Evolutionary conservation across 495 filamentous ascomycete species (phyloP).

Genomic region (Xylaria venustula): DNA sequence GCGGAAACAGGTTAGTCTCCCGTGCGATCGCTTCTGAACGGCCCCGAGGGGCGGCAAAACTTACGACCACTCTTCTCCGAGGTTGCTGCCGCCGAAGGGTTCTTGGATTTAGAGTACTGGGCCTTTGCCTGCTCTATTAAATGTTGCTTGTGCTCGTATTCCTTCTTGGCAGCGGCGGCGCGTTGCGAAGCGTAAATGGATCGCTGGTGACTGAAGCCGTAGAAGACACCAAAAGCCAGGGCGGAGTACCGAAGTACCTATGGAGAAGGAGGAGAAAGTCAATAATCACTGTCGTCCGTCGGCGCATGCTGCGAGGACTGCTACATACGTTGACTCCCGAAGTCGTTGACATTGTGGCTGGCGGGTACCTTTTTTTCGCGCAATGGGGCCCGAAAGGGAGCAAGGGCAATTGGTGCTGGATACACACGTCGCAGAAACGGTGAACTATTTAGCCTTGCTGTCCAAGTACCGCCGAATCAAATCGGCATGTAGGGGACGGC

Average conservation of each 20-base stretch:
- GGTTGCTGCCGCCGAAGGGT: constrained; percentile 52
- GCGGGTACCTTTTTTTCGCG: constrained; percentile 19
- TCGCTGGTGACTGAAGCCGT: constrained; percentile 89
- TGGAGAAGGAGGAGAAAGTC: constrained; percentile 10
- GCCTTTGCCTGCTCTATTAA: constrained; percentile 90
- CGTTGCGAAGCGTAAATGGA: constrained; percentile 66
- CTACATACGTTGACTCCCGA: constrained; percentile 63
- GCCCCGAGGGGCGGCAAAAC: constrained; percentile 29
- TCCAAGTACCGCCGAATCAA: background rate
- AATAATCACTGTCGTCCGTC: constrained; percentile 12
- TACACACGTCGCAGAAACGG: background rate
- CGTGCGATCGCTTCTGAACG: background rate
- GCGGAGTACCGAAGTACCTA: constrained; percentile 96
- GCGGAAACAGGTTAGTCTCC: constrained; percentile 21
- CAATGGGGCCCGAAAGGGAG: constrained; percentile 12
- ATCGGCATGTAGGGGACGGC: background rate
- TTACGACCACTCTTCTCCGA: constrained; percentile 58
- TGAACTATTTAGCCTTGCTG: background rate
- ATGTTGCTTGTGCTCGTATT: constrained; percentile 82
- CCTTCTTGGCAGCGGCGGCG: constrained; percentile 63
- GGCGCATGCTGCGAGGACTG: background rate
- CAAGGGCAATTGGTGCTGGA: constrained; percentile 11
- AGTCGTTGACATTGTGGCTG: constrained; percentile 46
- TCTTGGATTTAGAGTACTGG: constrained; percentile 80
- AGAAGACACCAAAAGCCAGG: constrained; percentile 81